These are phyloP conservation scores for Aspergillus uvarum DNA, from an alignment of 2,329 filamentous ascomycete species.

Conservation along the genomic window DNA sequence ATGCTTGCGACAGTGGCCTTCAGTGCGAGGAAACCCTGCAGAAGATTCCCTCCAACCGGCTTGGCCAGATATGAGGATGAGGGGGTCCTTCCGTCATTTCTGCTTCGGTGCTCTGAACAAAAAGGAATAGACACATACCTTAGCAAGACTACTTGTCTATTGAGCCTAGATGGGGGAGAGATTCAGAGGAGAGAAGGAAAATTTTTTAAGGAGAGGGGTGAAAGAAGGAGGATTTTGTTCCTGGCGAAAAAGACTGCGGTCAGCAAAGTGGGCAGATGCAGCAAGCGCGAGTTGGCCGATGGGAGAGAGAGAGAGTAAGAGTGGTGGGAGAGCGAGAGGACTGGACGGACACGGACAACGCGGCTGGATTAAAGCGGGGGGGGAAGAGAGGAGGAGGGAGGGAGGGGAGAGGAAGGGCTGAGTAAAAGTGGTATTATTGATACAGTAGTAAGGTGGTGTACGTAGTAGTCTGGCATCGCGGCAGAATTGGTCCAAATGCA, in stretches of 20 bases:
- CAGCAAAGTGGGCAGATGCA: background rate
- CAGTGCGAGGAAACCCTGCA: background rate
- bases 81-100: background rate
- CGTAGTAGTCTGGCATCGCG: background rate
- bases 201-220: background rate
- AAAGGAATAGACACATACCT: background rate
- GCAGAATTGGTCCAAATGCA: background rate
- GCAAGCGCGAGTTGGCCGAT: background rate
- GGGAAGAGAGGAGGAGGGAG: background rate
- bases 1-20: background rate
- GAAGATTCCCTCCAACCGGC: background rate
- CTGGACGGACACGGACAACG: background rate
- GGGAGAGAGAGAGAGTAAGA: background rate
- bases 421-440: background rate
- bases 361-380: constrained; percentile 4
- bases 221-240: background rate
- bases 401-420: background rate
- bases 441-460: no score
- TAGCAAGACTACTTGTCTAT: background rate
- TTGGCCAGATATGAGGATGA: background rate
- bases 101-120: background rate
- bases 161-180: background rate
- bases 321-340: background rate
- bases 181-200: background rate
- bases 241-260: background rate